These are phyloP conservation scores for Xylaria sp. DNA, from an alignment of 2,329 filamentous ascomycete genomes.

Conservation along the genomic window DNA sequence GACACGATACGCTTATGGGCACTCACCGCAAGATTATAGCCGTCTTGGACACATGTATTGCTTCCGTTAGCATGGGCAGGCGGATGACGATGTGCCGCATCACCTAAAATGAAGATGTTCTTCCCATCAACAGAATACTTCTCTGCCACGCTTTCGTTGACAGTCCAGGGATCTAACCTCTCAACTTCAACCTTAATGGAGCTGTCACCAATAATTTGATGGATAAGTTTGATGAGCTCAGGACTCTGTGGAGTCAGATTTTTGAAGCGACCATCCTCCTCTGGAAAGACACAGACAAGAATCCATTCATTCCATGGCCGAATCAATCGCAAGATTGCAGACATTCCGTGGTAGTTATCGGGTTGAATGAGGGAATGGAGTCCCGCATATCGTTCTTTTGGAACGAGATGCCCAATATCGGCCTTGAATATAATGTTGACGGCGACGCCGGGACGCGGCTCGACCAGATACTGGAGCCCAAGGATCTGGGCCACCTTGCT, in stretches of 20 bases:
- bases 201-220: conserved; percentile 62
- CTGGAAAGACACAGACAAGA: conserved; percentile 56
- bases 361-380: conserved; percentile 66
- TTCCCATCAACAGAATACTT: conserved; percentile 63
- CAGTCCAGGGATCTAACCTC: conserved; percentile 66
- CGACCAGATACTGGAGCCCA: conserved; percentile 50
- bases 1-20: background rate
- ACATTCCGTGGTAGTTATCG: conserved; percentile 57
- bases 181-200: conserved; percentile 60
- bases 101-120: conserved; percentile 63
- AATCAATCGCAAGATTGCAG: conserved; percentile 62
- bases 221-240: conserved; percentile 36
- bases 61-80: conserved; percentile 66
- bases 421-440: conserved; percentile 54
- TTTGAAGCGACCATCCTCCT: conserved; percentile 30
- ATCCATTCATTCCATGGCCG: conserved; percentile 68
- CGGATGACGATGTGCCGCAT: conserved; percentile 68
- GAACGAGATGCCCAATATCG: conserved; percentile 63
- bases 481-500: conserved; percentile 54
- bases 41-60: conserved; percentile 69
- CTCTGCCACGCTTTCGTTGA: conserved; percentile 70
- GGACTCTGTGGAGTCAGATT: conserved; percentile 30
- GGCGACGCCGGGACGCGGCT: conserved; percentile 52
- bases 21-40: conserved; percentile 60
- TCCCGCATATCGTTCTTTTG: conserved; percentile 59